Evolutionary conservation across 805 yeast species (phyloP).

Genomic region (Lipomyces spencermartinsiae): DNA sequence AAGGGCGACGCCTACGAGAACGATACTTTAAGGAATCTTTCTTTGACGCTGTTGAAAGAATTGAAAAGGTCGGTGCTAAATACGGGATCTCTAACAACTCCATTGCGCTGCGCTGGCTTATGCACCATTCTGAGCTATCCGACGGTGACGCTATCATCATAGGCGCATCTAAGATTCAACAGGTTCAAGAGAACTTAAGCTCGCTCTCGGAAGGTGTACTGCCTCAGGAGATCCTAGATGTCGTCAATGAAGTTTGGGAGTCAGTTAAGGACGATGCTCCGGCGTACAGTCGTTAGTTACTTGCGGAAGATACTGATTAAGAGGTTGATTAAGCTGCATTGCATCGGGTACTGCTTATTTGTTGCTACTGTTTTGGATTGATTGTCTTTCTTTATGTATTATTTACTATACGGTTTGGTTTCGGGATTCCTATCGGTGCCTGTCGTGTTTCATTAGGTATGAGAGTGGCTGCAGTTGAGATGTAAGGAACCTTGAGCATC

Average conservation of each 20-base stretch:
- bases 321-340: constrained; percentile 1
- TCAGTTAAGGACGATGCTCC: constrained; percentile 40
- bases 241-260: constrained; percentile 42
- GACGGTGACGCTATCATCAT: constrained; percentile 35
- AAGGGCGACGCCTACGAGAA: constrained; percentile 26
- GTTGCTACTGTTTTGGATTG: neutral
- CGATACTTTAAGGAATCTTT: constrained; percentile 34
- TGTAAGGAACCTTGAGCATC: neutral
- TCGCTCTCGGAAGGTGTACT: constrained; percentile 42
- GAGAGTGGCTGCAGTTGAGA: neutral
- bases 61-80: constrained; percentile 20
- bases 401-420: neutral
- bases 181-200: constrained; percentile 25
- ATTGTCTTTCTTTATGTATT: neutral
- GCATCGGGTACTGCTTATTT: neutral
- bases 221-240: constrained; percentile 37
- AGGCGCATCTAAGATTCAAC: constrained; percentile 31
- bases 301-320: neutral
- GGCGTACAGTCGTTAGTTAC: constrained; percentile 13
- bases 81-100: constrained; percentile 19
- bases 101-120: constrained; percentile 20
- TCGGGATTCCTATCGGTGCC: constrained; percentile 1
- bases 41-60: constrained; percentile 24
- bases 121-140: constrained; percentile 15
- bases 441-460: neutral